phyloP scores from a whole-genome alignment of 192 early-diverging fungal species.

The Globomyces pollinis-pini region DNA sequence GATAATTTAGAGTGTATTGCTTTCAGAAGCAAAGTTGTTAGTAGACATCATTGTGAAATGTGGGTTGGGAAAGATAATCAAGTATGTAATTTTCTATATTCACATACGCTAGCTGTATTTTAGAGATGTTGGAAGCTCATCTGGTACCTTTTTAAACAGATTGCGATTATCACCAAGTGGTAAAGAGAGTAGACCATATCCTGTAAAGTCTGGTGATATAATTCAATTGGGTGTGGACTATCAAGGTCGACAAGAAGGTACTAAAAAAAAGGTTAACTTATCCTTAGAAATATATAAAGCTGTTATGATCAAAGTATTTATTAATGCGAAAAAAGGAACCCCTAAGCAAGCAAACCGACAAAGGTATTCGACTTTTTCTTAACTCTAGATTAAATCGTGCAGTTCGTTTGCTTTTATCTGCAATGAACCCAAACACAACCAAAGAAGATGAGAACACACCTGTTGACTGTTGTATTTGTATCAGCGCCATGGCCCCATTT shows the following conservation, averaged over 20 bases:
- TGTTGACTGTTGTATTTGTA: slow-evolving; percentile 80
- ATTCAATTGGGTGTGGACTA: slow-evolving; percentile 93
- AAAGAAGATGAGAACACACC: slow-evolving; percentile 29
- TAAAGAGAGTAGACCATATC: slow-evolving; percentile 56
- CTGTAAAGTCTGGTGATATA: slow-evolving; percentile 72
- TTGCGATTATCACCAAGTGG: slow-evolving; percentile 72
- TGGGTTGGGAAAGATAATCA: slow-evolving; percentile 49
- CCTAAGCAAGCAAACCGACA: slow-evolving; percentile 17
- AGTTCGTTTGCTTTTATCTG: slow-evolving; percentile 13
- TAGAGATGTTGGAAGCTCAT: slow-evolving; percentile 73
- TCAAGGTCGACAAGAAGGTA: slow-evolving; percentile 78
- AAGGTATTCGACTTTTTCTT: slow-evolving; percentile 10
- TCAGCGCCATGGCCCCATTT: slow-evolving; percentile 75
- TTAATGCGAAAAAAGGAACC: slow-evolving; percentile 22
- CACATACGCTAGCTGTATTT: slow-evolving; percentile 72
- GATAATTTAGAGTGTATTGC: slow-evolving; percentile 3
- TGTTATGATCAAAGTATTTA: slow-evolving; percentile 66
- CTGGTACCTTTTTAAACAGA: slow-evolving; percentile 90
- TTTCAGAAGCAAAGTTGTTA: slow-evolving; percentile 71
- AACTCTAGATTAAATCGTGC: slow-evolving; percentile 8
- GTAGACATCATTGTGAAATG: slow-evolving; percentile 82
- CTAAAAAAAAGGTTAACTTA: neutral
- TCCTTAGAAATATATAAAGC: slow-evolving; percentile 82
- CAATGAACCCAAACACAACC: slow-evolving; percentile 16
- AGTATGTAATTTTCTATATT: slow-evolving; percentile 10